These are phyloP conservation scores for Tremella fuciformis DNA, from an alignment of 768 basidiomycete species.

Conservation along the genomic window DNA sequence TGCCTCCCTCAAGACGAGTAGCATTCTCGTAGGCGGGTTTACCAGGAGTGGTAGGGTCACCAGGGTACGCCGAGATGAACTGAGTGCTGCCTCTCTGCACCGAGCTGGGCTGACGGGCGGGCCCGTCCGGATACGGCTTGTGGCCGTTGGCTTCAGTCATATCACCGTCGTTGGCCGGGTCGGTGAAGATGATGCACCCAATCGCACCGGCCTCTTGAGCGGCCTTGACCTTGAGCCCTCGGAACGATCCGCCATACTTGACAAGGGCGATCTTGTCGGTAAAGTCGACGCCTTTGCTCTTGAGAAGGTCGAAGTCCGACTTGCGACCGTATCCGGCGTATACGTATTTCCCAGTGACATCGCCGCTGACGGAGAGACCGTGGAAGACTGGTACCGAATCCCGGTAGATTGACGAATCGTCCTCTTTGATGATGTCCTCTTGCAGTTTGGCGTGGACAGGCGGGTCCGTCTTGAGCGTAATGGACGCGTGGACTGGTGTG, in stretches of 20 bases:
- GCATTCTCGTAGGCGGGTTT: slow-evolving; percentile 80
- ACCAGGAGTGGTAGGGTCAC: slow-evolving; percentile 77
- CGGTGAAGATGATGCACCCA: slow-evolving; percentile 71
- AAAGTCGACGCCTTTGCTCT: slow-evolving; percentile 63
- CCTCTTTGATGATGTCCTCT: slow-evolving; percentile 70
- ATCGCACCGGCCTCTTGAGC: slow-evolving; percentile 79
- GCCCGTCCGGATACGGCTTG: slow-evolving; percentile 73
- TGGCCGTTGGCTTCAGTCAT: slow-evolving; percentile 75
- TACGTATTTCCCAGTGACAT: slow-evolving; percentile 58
- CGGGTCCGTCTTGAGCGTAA: slow-evolving; percentile 63
- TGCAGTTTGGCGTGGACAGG: slow-evolving; percentile 70
- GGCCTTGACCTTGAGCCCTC: slow-evolving; percentile 76
- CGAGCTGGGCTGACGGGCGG: slow-evolving; percentile 60
- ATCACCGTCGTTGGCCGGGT: slow-evolving; percentile 78
- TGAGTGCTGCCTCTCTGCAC: slow-evolving; percentile 84
- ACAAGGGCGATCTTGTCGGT: slow-evolving; percentile 73
- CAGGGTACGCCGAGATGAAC: slow-evolving; percentile 53
- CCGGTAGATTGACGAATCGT: slow-evolving; percentile 69
- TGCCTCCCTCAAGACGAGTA: slow-evolving; percentile 59
- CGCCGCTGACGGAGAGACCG: slow-evolving; percentile 73
- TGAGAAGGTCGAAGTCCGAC: slow-evolving; percentile 68
- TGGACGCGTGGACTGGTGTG: slow-evolving; percentile 65
- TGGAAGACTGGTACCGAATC: slow-evolving; percentile 78
- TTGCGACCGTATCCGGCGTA: slow-evolving; percentile 79
- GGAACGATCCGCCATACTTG: slow-evolving; percentile 69